Base-by-base conservation (phyloP, 257 asterid species). In the Fraxinus excelsior region DNA sequence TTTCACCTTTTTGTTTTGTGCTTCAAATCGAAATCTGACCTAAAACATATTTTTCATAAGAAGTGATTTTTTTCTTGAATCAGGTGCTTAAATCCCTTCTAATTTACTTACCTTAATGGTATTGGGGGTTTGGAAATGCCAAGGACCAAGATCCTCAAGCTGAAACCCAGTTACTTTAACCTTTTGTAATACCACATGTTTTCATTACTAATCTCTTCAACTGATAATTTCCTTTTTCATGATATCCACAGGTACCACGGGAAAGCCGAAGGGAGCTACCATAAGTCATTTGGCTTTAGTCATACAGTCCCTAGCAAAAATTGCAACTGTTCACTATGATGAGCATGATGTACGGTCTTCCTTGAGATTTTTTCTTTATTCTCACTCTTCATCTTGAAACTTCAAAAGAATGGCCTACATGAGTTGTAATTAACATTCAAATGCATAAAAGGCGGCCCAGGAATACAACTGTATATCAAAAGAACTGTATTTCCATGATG, bases 241-340 rank as follows among this genome's bases (percentile, higher is more conserved):
- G 80, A 77, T 80, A 51, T 49, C 21, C 21, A 66, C 60, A 91
- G 98, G 98, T 77, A 91, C 97, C 21, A 92, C 98, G 3, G 99
- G 99, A 72, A 91, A 79, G 88, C 99, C 99, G 19, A 92, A 92
- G 83, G 99, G 96, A 68, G 99, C 89, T 73, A 80, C 85, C 37
- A 76, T 92, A 80, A 91, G 91, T 84, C 99, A 94, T 66, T 85
- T 87, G 7, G 91, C 99, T 66, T 62, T 94, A 81, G 72, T 94
- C 19, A 82, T 92, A 56, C 99, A 94, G 80, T 91, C 99, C 74
- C 95, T 94, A 3, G 96, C 99, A 19, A 94, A 94, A 82, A 82
- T 94, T 60, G 97, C 97, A 10, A 82, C 85, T 34, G 96, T 93
- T 83, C 90, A 89, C 53, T 95, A 95, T 44, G 75, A 85, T 42